Base-by-base conservation (phyloP, 2,329 filamentous ascomycete species). In the Fusarium fracticaudum region DNA sequence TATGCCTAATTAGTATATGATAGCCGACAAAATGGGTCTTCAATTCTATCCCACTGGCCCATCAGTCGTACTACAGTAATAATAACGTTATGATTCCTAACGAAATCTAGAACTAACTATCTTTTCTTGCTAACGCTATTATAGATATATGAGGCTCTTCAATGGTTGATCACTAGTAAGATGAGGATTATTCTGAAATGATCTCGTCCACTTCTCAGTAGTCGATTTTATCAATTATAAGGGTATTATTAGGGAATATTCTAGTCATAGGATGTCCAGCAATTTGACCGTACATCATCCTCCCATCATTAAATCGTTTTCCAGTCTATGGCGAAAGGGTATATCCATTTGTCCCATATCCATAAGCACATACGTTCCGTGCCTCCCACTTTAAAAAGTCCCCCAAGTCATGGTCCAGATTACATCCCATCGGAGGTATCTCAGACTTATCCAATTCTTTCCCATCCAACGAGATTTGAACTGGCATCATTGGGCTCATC, bases 331-430 rank as follows among this genome's bases (percentile, higher is more conserved):
- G 58, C 15, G 48, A 57, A 45, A 69, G 12, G 13, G 22, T 17
- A 47, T 37, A 64, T 14, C 58, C 58, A 24, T 64, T 65, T 11
- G 51, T 70, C 3, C 67, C 51, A 53, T 65, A 70, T 22, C 67
- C 66, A 50, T 70, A 70, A 2, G 40, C 66, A 47, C 66, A 71
- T 33, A 71, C 69, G 22, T 71, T 26, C 15, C 38, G 40, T 24
- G 60, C 67, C 26, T 71, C 68, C 68, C 68, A 71, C 10, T 44
- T 60, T 4, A 71, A 43, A 45, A 60, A 71, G 48, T 71, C 68
- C 5, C 22, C 48, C n/a, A 71, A 17, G 15, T 71, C 68, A 20
- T 71, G 61, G 4, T 67, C 67, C 14, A 71, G 13, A 20, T 71
- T 71, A 22, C 35, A 71, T 0, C 68, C 60, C 45, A 71, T 71